These are phyloP conservation scores for Podospora fimiseda DNA, from an alignment of 495 filamentous ascomycete genomes.

Conservation along the genomic window DNA sequence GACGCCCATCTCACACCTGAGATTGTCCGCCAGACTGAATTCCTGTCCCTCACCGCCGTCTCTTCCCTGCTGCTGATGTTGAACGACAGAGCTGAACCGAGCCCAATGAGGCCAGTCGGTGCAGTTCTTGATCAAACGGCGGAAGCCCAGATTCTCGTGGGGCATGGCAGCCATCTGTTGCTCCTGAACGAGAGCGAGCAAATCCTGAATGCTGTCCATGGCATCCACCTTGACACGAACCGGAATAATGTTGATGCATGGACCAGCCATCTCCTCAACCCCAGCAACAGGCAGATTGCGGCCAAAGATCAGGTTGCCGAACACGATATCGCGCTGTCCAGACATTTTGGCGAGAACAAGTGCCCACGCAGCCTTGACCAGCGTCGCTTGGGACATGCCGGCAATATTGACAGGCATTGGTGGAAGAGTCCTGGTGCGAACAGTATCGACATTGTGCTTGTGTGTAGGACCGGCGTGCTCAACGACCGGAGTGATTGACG, in stretches of 20 bases:
- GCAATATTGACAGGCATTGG: slow-evolving; percentile 18
- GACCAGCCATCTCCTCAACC: slow-evolving; percentile 43
- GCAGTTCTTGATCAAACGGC: slow-evolving; percentile 28
- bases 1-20: slow-evolving; percentile 9
- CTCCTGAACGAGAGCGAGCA: slow-evolving; percentile 24
- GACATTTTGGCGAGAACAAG: slow-evolving; percentile 47
- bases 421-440: slow-evolving; percentile 21
- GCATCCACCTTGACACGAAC: slow-evolving; percentile 34
- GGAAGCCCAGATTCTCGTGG: slow-evolving; percentile 26
- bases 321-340: slow-evolving; percentile 43
- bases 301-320: slow-evolving; percentile 36
- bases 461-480: slow-evolving; percentile 24
- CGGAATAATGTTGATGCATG: slow-evolving; percentile 52
- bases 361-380: slow-evolving; percentile 55
- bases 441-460: slow-evolving; percentile 20
- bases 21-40: slow-evolving; percentile 4
- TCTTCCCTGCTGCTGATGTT: slow-evolving; percentile 23
- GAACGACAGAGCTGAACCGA: slow-evolving; percentile 28
- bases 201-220: slow-evolving; percentile 32
- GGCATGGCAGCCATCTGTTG: slow-evolving; percentile 27
- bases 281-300: slow-evolving; percentile 34
- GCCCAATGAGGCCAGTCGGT: slow-evolving; percentile 32
- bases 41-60: slow-evolving; percentile 5
- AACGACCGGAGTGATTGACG: slow-evolving; percentile 28
- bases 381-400: slow-evolving; percentile 45